Base-by-base conservation (phyloP, 148 eudicot species). In the Camellia japonica region DNA sequence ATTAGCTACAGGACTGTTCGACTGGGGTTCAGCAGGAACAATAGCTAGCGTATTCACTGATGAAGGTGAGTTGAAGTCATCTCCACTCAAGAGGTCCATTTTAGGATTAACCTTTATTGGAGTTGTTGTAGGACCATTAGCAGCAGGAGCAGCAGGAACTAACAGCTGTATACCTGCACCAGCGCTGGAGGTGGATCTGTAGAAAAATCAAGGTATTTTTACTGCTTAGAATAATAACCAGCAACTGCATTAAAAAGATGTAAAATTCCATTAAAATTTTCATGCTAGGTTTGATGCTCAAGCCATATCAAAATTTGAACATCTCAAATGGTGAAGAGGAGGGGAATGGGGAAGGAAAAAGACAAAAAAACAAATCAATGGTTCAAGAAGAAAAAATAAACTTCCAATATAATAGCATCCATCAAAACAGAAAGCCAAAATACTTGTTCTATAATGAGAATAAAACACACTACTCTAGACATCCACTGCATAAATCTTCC, bases 61-160 rank as follows among this genome's bases (percentile, higher is more conserved):
- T 52, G 86, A 62, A 38, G 95, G 87, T 67, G 95, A 82, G 85
- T 85, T 81, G 73, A 89, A 90, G 77, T 89, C 92, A 68, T 90
- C 94, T 66, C 98, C 99, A 80, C 98, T 96, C 84, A 96, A 80
- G 71, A 96, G 99, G 86, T 96, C 99, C 71, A 93, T 88, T 84
- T 83, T 89, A 44, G 90, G 82, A 66, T 65, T 74, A 41, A 81
- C 82, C 77, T 88, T 85, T 75, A 84, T 30, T 60, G 91, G 77
- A 81, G 93, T 87, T 58, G 86, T 69, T 82, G 89, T 74, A 73
- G 88, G 81, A 59, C 90, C 92, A 85, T 88, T 90, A 67, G 82
- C 61, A 54, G 85, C 75, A 19, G 88, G 82, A 65, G 96, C 88
- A 75, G 93, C 84, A 71, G 91, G 85, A 30, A 85, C 81, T 16